Evolutionary conservation across 345 rosid genomes (phyloP).

Genomic region (Crucihimalaya himalaica): DNA sequence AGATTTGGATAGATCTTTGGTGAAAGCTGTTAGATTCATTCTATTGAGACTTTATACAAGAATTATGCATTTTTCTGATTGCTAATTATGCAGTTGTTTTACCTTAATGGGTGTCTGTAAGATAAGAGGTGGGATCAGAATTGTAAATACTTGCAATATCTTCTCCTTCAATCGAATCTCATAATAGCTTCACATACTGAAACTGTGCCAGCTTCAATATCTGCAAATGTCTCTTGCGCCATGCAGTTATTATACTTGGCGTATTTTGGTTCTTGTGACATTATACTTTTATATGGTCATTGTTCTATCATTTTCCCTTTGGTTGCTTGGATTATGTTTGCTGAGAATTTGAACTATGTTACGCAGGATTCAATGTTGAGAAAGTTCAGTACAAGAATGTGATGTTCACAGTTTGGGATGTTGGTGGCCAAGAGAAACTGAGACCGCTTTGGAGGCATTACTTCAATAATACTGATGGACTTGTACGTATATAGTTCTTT

Average conservation of each 20-base stretch:
- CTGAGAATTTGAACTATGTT: conserved; percentile 19
- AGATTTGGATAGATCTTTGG: background rate
- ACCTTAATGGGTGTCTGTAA: background rate
- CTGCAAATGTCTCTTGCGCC: conserved; percentile 1
- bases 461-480: conserved; percentile 96
- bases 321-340: conserved; percentile 3
- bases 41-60: background rate
- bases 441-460: conserved; percentile 99
- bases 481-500: conserved; percentile 51
- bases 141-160: background rate
- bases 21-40: background rate
- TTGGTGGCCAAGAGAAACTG: conserved; percentile 98
- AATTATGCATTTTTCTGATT: background rate
- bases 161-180: background rate
- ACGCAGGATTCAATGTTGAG: conserved; percentile 94
- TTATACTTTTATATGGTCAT: background rate
- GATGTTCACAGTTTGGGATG: conserved; percentile 98
- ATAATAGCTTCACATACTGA: background rate
- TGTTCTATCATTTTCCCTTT: background rate
- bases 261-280: background rate
- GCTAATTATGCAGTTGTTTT: background rate
- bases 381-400: conserved; percentile 99
- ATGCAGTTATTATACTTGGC: background rate
- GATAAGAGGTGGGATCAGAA: conserved; percentile 2
- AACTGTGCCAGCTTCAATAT: background rate